Evolutionary conservation across 1,284 basidiomycete genomes (phyloP).

Genomic region (Trametes pubescens): DNA sequence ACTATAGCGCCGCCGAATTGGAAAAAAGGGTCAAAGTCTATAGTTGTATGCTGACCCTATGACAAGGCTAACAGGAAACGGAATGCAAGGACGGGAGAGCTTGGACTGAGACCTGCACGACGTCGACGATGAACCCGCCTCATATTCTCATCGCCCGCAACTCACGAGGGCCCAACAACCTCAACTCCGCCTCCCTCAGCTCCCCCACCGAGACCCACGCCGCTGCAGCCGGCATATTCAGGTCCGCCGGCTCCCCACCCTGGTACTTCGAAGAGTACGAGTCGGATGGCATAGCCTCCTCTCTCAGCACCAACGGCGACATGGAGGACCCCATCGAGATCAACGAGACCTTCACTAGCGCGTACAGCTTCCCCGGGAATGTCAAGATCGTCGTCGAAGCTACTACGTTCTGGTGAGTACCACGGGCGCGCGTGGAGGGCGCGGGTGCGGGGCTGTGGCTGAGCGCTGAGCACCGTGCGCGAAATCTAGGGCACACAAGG

Average conservation of each 20-base stretch:
- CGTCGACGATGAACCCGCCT: slow-evolving; percentile 74
- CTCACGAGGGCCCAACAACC: slow-evolving; percentile 63
- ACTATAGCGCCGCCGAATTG: slow-evolving; percentile 38
- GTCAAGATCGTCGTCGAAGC: slow-evolving; percentile 87
- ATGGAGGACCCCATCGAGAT: slow-evolving; percentile 75
- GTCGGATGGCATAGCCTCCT: slow-evolving; percentile 71
- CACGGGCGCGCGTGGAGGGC: neutral
- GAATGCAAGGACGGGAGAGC: neutral
- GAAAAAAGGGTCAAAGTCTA: neutral
- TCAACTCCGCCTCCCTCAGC: slow-evolving; percentile 78
- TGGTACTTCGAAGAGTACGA: slow-evolving; percentile 78
- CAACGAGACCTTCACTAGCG: slow-evolving; percentile 74
- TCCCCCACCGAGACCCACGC: slow-evolving; percentile 87
- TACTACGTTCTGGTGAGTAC: slow-evolving; percentile 81
- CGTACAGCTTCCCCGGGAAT: slow-evolving; percentile 73
- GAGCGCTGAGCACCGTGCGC: slow-evolving; percentile 10
- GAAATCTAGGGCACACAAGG: slow-evolving; percentile 77
- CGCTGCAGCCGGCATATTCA: slow-evolving; percentile 81
- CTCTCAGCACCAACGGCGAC: slow-evolving; percentile 68
- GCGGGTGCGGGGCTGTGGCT: no score
- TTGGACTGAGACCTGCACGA: neutral
- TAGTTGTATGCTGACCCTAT: neutral
- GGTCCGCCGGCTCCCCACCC: slow-evolving; percentile 78
- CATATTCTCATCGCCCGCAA: slow-evolving; percentile 87
- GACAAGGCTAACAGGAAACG: neutral